phyloP scores from a whole-genome alignment of 129 eudicot species.

The Sambucus nigra region DNA sequence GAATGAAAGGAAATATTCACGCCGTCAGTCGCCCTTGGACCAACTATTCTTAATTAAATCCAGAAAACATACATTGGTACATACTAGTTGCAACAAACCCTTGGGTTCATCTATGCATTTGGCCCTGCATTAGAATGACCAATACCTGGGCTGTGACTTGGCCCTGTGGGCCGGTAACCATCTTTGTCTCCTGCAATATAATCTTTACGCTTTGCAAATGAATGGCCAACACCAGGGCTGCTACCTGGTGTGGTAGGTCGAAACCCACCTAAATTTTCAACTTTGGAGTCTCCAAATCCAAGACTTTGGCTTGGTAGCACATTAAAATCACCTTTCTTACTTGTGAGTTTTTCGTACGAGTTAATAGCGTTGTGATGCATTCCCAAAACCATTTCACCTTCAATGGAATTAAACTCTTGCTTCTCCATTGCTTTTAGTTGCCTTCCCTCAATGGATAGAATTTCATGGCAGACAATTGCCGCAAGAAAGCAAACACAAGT shows the following conservation, averaged over 20 bases:
- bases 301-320: neutral
- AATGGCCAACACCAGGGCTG: constrained; percentile 47
- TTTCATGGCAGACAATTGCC: constrained; percentile 12
- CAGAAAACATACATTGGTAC: no score
- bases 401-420: constrained; percentile 3
- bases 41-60: no score
- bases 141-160: constrained; percentile 39
- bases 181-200: constrained; percentile 7
- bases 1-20: no score
- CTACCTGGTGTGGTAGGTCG: constrained; percentile 48
- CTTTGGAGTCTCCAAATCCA: constrained; percentile 1
- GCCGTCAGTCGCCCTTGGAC: no score
- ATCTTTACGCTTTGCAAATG: constrained; percentile 8
- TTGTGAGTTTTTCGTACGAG: neutral
- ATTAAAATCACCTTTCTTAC: neutral
- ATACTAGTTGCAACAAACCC: neutral
- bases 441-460: constrained; percentile 27
- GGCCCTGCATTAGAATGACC: constrained; percentile 28
- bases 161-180: constrained; percentile 20
- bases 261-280: constrained; percentile 13
- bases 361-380: neutral
- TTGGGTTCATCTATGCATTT: constrained; percentile 10
- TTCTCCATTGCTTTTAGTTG: constrained; percentile 15
- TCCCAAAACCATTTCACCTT: constrained; percentile 1
- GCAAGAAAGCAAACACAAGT: constrained; percentile 12